Evolutionary conservation across 106 monocot species (phyloP), one percentile per base, ranked within the genome.

Genomic region (Dioscorea alata): DNA sequence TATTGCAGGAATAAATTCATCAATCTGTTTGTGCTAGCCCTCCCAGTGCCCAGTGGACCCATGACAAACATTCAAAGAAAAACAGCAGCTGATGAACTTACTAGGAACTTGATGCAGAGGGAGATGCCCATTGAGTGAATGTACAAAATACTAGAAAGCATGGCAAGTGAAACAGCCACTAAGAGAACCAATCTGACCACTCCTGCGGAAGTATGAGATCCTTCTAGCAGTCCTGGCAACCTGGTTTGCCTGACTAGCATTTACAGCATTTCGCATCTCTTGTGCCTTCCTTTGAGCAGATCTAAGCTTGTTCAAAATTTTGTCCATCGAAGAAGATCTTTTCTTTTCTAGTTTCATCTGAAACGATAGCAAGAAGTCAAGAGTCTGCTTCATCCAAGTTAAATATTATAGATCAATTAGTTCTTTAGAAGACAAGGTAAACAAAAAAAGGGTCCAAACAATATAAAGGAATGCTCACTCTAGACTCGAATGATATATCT

Each of bases 311-410:
- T 72, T 84, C 60, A 89, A 56, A 61, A 96, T 92, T 71, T 79
- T 96, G 24, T 89, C 86, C 89, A 92, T 89, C 51, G 96, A 96
- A 42, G 84, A 92, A 7, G 96, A 86, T 71, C 86, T 86, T 80
- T 89, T 86, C 76, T 86, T 96, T 78, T 96, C 96, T 12, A 96
- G 77, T 66, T 91, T 96, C 75, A 89, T 89, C 96, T 96, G 75
- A 67, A 63, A 19, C 13, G 3, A 28, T 28, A 28, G 28, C 28
- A 28, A 28, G 28, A 28, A 28, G 28, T 28, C 28, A 28, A 28
- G 28, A 28, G 28, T 28, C 28, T 1, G 28, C 28, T 28, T 28
- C 28, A 28, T 28, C 28, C 28, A 28, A 1, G 28, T 28, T 28
- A 28, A 28, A 28, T 28, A 28, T 1, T 28, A 28, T 28, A 28